Conservation (phyloP, 1,284 basidiomycete species). For the Trichosporon asahii region DNA sequence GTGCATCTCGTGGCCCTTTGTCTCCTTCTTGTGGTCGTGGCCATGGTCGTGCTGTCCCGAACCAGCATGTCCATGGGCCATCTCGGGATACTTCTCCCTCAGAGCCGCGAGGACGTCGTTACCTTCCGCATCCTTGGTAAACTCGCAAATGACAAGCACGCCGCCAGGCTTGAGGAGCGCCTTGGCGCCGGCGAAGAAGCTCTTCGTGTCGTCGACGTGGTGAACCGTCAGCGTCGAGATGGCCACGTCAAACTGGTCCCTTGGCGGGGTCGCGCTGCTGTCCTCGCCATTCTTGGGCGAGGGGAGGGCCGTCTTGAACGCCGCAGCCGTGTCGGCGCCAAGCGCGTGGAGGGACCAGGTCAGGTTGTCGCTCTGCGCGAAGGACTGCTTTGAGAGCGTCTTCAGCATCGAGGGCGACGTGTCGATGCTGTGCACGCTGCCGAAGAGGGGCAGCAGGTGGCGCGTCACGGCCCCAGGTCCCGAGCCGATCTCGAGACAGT, state of each 20-base stretch:
- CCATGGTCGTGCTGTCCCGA: background rate
- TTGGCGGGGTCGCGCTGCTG: slow-evolving; percentile 25
- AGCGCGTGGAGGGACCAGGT: slow-evolving; percentile 27
- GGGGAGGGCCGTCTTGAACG: slow-evolving; percentile 21
- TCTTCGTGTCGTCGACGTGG: slow-evolving; percentile 30
- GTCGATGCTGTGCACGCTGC: slow-evolving; percentile 38
- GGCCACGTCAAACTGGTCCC: slow-evolving; percentile 32
- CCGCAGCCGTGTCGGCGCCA: slow-evolving; percentile 17
- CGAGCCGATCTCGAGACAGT: slow-evolving; percentile 39
- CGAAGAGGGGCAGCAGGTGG: slow-evolving; percentile 29
- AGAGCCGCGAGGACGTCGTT: slow-evolving; percentile 14
- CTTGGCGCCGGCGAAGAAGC: slow-evolving; percentile 17
- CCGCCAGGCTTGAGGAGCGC: slow-evolving; percentile 22
- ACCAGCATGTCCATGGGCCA: background rate
- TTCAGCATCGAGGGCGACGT: slow-evolving; percentile 36
- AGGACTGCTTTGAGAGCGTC: slow-evolving; percentile 23
- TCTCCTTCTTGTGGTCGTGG: background rate
- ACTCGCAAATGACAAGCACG: slow-evolving; percentile 20
- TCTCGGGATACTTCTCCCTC: background rate
- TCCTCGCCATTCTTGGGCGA: slow-evolving; percentile 26
- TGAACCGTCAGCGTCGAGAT: slow-evolving; percentile 39
- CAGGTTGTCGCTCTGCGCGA: slow-evolving; percentile 12
- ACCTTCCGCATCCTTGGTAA: slow-evolving; percentile 21
- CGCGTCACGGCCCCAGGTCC: slow-evolving; percentile 42
- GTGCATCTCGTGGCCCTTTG: background rate